Conservation (phyloP, 2,329 filamentous ascomycete species). For the Epichloe amarillans region DNA sequence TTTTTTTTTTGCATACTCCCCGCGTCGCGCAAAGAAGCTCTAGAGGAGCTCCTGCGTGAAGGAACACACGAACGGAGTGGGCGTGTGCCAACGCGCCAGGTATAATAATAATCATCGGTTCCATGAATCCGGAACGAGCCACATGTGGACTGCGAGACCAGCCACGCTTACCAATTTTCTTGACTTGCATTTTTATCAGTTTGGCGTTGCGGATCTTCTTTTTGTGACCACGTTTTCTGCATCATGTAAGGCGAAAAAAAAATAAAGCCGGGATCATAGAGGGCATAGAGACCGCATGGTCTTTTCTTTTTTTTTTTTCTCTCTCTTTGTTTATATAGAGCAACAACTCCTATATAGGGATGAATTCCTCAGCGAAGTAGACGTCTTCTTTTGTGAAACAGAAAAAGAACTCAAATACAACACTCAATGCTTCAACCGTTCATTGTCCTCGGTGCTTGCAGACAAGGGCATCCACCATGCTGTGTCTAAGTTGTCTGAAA, state of each 20-base stretch:
- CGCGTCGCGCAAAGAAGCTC: not conserved
- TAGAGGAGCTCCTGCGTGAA: not conserved
- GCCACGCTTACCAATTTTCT: not conserved
- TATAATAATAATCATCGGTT: not conserved
- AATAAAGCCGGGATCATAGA: not conserved
- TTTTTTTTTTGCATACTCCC: not conserved
- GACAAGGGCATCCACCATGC: too few species aligned
- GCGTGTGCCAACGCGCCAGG: not conserved
- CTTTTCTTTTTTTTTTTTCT: not conserved
- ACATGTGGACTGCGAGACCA: not conserved
- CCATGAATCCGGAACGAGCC: not conserved
- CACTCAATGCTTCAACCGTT: not conserved
- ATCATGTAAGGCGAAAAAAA: not conserved
- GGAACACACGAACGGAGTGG: too few species aligned
- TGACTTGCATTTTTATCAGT: not conserved
- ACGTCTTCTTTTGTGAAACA: not conserved
- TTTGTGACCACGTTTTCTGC: not conserved
- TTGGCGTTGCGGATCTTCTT: conserved; percentile 1
- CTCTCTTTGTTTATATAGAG: not conserved
- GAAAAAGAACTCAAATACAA: not conserved
- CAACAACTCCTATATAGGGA: not conserved
- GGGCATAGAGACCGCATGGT: conserved; percentile 3
- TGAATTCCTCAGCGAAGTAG: not conserved
- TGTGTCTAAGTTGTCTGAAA: too few species aligned
- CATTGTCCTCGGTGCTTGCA: too few species aligned